These are phyloP conservation scores for Buxus sempervirens DNA, from an alignment of 164 flowering plant species.

Conservation along the genomic window DNA sequence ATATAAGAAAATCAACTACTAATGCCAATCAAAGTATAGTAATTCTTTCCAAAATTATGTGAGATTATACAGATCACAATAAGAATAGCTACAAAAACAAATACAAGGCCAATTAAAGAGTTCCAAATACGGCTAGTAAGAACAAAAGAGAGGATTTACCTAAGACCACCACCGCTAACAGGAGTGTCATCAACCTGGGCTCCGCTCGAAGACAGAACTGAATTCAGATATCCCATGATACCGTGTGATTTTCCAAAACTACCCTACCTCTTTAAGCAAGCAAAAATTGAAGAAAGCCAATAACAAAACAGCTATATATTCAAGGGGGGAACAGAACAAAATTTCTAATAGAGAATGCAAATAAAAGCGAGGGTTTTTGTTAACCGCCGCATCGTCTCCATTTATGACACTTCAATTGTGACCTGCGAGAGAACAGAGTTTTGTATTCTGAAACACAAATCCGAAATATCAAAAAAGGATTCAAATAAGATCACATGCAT, in stretches of 20 bases:
- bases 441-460: neutral
- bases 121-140: neutral
- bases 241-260: neutral
- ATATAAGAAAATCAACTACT: too few relatives aligned
- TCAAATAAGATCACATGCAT: neutral
- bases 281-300: too few relatives aligned
- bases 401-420: constrained; percentile 7
- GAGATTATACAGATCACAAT: too few relatives aligned
- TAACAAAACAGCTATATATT: neutral
- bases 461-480: neutral
- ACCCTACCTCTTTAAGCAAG: neutral
- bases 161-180: constrained; percentile 88
- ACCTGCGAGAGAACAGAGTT: constrained; percentile 21
- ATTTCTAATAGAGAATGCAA: constrained; percentile 2
- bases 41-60: too few relatives aligned
- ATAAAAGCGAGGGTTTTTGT: constrained; percentile 7
- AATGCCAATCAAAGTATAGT: too few relatives aligned
- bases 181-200: constrained; percentile 66
- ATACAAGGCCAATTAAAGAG: neutral
- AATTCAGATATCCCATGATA: constrained; percentile 71
- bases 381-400: constrained; percentile 18
- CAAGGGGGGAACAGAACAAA: neutral
- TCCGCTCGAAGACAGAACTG: constrained; percentile 64
- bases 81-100: too few relatives aligned
- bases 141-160: constrained; percentile 36